Percentiles rank a stretch among this genome's conserved stretches.
Evolutionary conservation across 371 early-diverging fungal species (phyloP).

Genomic region (Zopfochytrium polystomum): DNA sequence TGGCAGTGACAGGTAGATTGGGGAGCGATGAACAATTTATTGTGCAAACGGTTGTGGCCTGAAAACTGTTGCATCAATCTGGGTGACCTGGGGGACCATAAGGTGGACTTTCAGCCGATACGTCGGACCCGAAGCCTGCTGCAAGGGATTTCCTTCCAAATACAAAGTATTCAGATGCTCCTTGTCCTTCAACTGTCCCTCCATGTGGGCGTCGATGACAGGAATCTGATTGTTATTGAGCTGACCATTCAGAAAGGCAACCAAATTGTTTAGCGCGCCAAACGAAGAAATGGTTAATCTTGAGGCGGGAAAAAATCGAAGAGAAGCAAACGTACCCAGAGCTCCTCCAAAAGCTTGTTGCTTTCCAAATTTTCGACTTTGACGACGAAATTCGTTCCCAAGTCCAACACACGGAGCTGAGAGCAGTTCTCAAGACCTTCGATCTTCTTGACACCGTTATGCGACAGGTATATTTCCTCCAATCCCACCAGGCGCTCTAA

Average conservation of each 20-base stretch:
- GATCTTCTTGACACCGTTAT: conserved; percentile 77
- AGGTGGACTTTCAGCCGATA: conserved; percentile 88
- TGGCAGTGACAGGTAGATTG: no score
- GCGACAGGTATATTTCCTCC: conserved; percentile 87
- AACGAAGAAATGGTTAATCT: conserved; percentile 4
- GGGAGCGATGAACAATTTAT: no score
- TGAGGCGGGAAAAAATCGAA: not conserved
- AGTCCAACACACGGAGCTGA: conserved; percentile 73
- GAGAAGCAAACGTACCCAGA: conserved; percentile 70
- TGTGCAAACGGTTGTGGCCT: no score
- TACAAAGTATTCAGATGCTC: conserved; percentile 77
- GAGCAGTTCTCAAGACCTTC: conserved; percentile 75
- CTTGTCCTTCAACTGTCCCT: conserved; percentile 55
- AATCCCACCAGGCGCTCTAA: conserved; percentile 60
- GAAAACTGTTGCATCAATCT: conserved; percentile 80
- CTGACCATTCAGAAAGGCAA: conserved; percentile 33
- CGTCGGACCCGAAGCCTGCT: conserved; percentile 67
- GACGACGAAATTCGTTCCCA: conserved; percentile 78
- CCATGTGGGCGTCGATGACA: conserved; percentile 74
- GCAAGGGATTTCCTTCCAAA: conserved; percentile 91
- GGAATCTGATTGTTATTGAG: conserved; percentile 77
- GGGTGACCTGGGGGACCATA: conserved; percentile 77
- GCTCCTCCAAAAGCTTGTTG: conserved; percentile 71
- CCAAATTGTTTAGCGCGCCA: not conserved
- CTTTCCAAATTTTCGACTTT: conserved; percentile 73